These are phyloP conservation scores for Penicillium arizonense DNA, from an alignment of 495 filamentous ascomycete genomes.

Conservation along the genomic window DNA sequence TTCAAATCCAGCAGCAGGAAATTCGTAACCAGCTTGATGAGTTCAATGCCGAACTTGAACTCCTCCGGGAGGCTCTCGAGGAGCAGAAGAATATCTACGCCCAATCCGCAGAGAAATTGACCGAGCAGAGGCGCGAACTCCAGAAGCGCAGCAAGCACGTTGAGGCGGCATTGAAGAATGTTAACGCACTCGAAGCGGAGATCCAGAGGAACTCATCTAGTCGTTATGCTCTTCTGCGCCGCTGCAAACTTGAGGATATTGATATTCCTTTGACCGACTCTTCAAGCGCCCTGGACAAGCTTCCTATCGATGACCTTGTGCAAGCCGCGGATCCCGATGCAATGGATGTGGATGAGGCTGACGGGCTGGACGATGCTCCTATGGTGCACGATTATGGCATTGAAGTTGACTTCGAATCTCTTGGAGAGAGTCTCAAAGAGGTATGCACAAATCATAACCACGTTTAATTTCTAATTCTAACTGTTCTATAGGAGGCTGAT, in stretches of 20 bases:
- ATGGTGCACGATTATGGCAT: conserved; percentile 87
- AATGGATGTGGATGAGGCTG: conserved; percentile 83
- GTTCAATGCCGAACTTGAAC: conserved; percentile 72
- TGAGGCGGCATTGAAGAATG: conserved; percentile 72
- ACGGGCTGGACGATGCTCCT: conserved; percentile 37
- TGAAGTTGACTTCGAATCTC: conserved; percentile 79
- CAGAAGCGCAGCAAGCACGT: conserved; percentile 80
- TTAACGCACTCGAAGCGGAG: conserved; percentile 74
- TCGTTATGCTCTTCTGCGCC: conserved; percentile 78
- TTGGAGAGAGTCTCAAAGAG: conserved; percentile 82
- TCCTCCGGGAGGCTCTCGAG: conserved; percentile 68
- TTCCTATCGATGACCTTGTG: conserved; percentile 82
- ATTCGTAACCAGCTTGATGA: conserved; percentile 72
- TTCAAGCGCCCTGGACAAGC: conserved; percentile 71
- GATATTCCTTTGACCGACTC: conserved; percentile 74
- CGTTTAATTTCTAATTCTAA: conserved; percentile 19
- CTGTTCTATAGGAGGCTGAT: conserved; percentile 54
- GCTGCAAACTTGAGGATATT: conserved; percentile 92
- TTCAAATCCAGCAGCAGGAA: conserved; percentile 68
- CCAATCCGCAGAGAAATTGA: conserved; percentile 72
- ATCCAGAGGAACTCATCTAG: conserved; percentile 79
- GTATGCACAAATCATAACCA: conserved; percentile 40
- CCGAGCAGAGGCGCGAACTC: conserved; percentile 75
- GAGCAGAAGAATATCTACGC: conserved; percentile 62
- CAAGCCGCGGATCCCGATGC: conserved; percentile 68